Evolutionary conservation across 1,139 yeast species (phyloP).

Genomic region (Protomyces inundatus): DNA sequence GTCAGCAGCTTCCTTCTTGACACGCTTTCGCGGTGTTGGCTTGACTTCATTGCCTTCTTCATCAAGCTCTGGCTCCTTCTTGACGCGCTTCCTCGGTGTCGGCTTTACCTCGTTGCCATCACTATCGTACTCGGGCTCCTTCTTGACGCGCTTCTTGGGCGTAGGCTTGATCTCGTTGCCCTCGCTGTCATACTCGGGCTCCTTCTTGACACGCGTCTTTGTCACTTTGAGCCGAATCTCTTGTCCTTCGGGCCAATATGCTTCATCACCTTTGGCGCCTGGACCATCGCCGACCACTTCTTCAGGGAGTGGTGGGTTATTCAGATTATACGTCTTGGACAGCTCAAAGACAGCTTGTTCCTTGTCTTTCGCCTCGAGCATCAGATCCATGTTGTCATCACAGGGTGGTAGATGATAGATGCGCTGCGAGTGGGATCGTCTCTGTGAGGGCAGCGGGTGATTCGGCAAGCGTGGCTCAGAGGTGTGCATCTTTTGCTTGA

Average conservation of each 20-base stretch:
- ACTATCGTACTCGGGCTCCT: conserved; percentile 2
- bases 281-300: conserved; percentile 25
- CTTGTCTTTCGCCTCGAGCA: conserved; percentile 41
- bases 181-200: conserved; percentile 19
- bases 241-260: conserved; percentile 24
- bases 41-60: neutral
- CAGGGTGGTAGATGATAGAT: conserved; percentile 28
- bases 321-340: conserved; percentile 6
- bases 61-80: conserved; percentile 1
- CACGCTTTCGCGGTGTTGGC: conserved; percentile 1
- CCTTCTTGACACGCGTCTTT: conserved; percentile 23
- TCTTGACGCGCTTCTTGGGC: conserved; percentile 2
- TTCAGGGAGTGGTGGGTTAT: conserved; percentile 17
- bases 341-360: conserved; percentile 53
- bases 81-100: conserved; percentile 5
- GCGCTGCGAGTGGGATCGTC: conserved; percentile 27
- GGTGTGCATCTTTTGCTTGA: conserved; percentile 41
- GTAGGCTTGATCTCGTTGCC: conserved; percentile 17
- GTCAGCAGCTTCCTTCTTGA: neutral
- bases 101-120: neutral
- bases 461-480: conserved; percentile 34
- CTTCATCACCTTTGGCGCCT: conserved; percentile 23
- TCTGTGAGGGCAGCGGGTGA: conserved; percentile 16
- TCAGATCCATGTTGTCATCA: conserved; percentile 38
- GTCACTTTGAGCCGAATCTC: conserved; percentile 16